A percentile compares a stretch with the other conserved stretches of the same genome.
Evolutionary conservation across 768 basidiomycete genomes (phyloP).

Genomic region (Naematelia aurantialba): DNA sequence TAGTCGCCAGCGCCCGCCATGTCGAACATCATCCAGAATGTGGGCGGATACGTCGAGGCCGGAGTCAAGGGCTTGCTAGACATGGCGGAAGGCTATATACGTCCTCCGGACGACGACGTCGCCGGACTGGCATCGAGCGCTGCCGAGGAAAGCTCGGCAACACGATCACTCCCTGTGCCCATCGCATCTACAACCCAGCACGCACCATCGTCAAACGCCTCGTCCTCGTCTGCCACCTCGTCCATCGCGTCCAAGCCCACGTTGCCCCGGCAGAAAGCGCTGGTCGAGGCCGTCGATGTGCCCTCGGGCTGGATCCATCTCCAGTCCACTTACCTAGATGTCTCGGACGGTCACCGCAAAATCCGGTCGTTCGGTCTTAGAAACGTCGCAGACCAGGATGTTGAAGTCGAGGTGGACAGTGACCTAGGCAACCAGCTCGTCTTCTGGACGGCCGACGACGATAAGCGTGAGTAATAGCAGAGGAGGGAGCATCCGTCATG

Average conservation of each 20-base stretch:
- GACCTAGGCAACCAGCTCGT: slow-evolving; percentile 29
- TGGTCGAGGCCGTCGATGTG: slow-evolving; percentile 32
- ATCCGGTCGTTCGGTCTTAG: slow-evolving; percentile 31
- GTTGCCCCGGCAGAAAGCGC: slow-evolving; percentile 5
- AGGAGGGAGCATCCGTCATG: not conserved
- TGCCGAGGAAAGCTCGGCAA: not conserved
- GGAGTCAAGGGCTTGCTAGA: slow-evolving; percentile 36
- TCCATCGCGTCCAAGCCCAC: slow-evolving; percentile 1
- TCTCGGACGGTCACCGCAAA: slow-evolving; percentile 20
- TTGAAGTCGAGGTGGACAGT: slow-evolving; percentile 29
- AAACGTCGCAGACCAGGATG: slow-evolving; percentile 19
- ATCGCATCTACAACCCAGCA: slow-evolving; percentile 1
- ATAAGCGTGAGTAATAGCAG: slow-evolving; percentile 24
- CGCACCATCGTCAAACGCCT: slow-evolving; percentile 1
- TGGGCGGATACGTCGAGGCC: slow-evolving; percentile 36
- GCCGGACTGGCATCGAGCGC: slow-evolving; percentile 1
- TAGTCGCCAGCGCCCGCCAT: too few relatives aligned
- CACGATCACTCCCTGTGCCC: not conserved
- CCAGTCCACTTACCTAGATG: slow-evolving; percentile 39
- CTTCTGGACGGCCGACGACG: slow-evolving; percentile 39
- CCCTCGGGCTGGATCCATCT: slow-evolving; percentile 46
- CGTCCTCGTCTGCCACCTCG: slow-evolving; percentile 6
- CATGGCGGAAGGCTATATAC: slow-evolving; percentile 30
- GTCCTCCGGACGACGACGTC: not conserved
- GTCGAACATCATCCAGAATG: slow-evolving; percentile 26